These are phyloP conservation scores for Tetradesmus obliquus DNA, from an alignment of 139 green algal genomes.

Conservation along the genomic window DNA sequence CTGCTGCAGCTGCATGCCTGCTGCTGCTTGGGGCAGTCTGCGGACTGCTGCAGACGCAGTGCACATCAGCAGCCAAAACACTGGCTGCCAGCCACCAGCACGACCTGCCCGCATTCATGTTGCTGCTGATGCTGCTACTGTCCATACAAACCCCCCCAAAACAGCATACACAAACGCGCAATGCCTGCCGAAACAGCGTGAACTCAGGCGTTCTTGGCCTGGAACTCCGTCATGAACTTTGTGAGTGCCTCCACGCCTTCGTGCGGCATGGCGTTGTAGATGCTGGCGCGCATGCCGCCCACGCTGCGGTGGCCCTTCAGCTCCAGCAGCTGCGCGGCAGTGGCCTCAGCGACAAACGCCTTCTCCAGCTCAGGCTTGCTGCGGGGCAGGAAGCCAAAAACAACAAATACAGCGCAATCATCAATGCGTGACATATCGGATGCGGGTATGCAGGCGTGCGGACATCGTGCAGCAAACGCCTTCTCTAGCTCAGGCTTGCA, in stretches of 20 bases:
- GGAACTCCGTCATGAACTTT: constrained; percentile 89
- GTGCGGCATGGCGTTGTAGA: constrained; percentile 99
- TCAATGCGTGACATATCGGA: too few species aligned
- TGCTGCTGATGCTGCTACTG: too few species aligned
- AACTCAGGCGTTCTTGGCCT: constrained; percentile 18
- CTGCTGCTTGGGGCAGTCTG: background rate
- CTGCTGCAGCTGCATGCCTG: background rate
- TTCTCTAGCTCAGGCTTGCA: constrained; percentile 40
- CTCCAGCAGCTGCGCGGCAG: constrained; percentile 65
- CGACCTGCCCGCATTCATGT: too few species aligned
- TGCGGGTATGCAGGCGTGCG: background rate
- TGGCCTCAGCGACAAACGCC: constrained; percentile 42
- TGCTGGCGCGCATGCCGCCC: constrained; percentile 97
- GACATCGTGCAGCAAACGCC: constrained; percentile 31
- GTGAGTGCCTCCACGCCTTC: constrained; percentile 90
- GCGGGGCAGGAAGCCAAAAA: background rate
- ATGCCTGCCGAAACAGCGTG: background rate
- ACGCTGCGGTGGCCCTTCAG: constrained; percentile 99
- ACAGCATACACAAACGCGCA: background rate
- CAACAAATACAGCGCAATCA: background rate
- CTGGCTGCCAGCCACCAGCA: too few species aligned
- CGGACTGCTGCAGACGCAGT: background rate
- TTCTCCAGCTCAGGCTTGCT: constrained; percentile 44
- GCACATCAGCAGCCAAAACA: background rate
- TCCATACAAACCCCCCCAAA: too few species aligned